Base-by-base conservation (phyloP, 148 eudicot genomes). In the Nyssa sinensis region DNA sequence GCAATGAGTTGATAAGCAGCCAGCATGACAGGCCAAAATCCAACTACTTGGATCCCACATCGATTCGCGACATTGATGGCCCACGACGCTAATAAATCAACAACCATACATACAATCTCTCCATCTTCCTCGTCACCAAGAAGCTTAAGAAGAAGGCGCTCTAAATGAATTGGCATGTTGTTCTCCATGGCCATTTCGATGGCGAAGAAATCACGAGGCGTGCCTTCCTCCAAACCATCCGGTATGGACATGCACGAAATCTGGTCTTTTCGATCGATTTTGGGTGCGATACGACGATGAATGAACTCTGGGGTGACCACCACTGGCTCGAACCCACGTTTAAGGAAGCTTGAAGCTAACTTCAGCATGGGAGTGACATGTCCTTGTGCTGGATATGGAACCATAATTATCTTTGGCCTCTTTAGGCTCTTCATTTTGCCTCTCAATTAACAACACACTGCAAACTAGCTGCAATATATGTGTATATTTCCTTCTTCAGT, bases 1-100 rank as follows among this genome's bases (percentile, higher is more conserved):
- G 79, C 66, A 1, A 91, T 74, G 70, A 91, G 64, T 1, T 72
- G 76, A 62, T 86, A 93, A n/a, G 89, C 74, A 63, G 89, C 87
- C 0, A 84, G 64, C 94, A 89, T 91, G 30, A 86, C 97, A 0
- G 97, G 88, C 98, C 98, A 93, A 66, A 88, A 91, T 29, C 98
- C 98, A 5, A 81, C 93, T 10, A 83, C 83, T 10, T 67, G 64
- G 7, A 86, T 75, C 2, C 88, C 87, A 47, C 78, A 66, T 14
- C 69, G 69, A 6, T 53, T 35, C 9, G 81, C 96, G 13, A 93
- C 96, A 29, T 77, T 73, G 10, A 93, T 67, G 0, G 94, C 94
- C 84, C 84, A 88, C 13, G 98, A 93, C 16, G 89, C 92, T 34
- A 86, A 74, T 44, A 86, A 70, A 57, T 86, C 89, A 21, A 79